Conservation (phyloP, 257 asterid genomes). For the Solanum okadae region DNA sequence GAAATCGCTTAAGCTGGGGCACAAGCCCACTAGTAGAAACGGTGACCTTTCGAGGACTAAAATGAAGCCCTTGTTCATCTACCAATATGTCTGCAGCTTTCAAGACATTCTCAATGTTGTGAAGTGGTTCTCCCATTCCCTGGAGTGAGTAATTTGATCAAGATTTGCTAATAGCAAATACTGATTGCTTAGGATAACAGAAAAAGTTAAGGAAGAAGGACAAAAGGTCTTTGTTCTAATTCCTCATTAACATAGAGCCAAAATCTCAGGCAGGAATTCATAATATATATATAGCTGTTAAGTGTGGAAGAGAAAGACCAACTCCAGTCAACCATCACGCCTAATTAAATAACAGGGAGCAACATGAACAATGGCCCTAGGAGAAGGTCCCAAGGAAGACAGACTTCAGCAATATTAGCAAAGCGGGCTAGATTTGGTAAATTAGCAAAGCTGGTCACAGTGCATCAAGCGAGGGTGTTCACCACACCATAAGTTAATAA, state of each 20-base stretch:
- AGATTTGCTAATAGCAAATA: neutral
- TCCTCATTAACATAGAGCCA: neutral
- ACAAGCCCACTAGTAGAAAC: conserved; percentile 95
- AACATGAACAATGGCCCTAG: neutral
- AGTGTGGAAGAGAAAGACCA: neutral
- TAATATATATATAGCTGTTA: neutral
- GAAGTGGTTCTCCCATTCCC: conserved; percentile 99
- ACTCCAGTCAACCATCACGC: neutral
- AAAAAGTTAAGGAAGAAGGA: neutral
- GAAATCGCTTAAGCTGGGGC: conserved; percentile 78
- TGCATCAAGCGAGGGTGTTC: neutral
- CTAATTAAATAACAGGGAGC: neutral
- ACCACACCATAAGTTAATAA: neutral
- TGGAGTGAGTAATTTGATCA: conserved; percentile 4
- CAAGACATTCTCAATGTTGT: conserved; percentile 78
- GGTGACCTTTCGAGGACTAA: conserved; percentile 95
- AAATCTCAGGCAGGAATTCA: neutral
- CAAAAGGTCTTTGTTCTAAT: neutral
- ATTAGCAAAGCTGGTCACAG: neutral
- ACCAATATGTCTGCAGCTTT: conserved; percentile 90
- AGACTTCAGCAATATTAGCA: neutral
- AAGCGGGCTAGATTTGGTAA: neutral
- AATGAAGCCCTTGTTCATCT: conserved; percentile 91
- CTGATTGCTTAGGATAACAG: neutral
- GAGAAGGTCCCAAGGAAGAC: neutral